Evolutionary conservation across 169 alveolate species (phyloP), one percentile per base, ranked within the genome.

Genomic region (Eimeria necatrix): DNA sequence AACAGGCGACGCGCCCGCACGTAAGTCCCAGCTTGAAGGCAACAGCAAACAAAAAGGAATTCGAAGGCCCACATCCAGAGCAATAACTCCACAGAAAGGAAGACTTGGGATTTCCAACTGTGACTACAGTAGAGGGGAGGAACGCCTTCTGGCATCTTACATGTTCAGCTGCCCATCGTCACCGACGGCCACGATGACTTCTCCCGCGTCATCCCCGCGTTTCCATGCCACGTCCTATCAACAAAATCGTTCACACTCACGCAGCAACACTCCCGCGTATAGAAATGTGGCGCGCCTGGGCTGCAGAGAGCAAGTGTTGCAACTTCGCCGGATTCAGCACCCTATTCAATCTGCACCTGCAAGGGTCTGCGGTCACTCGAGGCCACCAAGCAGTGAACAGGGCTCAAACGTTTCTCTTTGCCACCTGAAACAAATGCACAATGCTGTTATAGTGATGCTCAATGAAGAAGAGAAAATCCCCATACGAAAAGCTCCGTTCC

Each of bases 221-320:
- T 92, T 92, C 95, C 95, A 92, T 59, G 76, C 85, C 71, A 92
- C 95, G 60, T 78, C 95, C 95, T 92, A 86, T 76, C 46, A 48
- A 52, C 93, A 24, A 61, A 64, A 12, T 52, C 61, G 48, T 48
- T 41, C 73, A 48, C 24, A 52, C 26, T 9, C n/a, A 4, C 32
- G 3, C 91, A 84, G 24, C 48, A 53, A 9, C 60, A 3, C 60
- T 4, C 60, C 41, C 59, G 20, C 70, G 20, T 59, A 59, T 20
- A 20, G 20, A 16, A 32, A 32, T 14, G 68, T 56, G 68, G 22
- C 68, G 12, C 68, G 68, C 2, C 68, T 2, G 68, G 20, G 4
- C 22, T 56, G 68, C 68, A 2, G 3, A 32, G 41, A 32, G 41
- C 41, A 32, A 32, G 41, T 32, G 41, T 32, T 32, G 41, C 41